Evolutionary conservation across 2,329 filamentous ascomycete genomes (phyloP).

Genomic region (Phaeoacremonium minimum): DNA sequence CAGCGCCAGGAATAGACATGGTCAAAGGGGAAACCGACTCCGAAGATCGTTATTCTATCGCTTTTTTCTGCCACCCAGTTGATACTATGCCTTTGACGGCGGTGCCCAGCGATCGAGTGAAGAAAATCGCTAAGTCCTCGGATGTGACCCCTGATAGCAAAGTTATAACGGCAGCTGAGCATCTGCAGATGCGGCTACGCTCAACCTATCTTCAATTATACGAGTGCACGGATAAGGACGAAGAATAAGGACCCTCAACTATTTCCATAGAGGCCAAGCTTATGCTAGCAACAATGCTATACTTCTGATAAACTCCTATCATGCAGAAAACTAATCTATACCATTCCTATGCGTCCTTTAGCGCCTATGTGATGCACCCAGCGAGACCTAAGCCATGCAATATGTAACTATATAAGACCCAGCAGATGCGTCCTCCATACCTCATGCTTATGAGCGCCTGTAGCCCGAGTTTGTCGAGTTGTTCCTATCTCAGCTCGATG

Average conservation of each 20-base stretch:
- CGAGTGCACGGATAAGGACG: constrained; percentile 14
- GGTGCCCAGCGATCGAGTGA: constrained; percentile 57
- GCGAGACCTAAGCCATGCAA: no score
- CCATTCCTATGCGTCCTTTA: no score
- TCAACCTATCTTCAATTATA: constrained; percentile 57
- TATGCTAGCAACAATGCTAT: constrained; percentile 1
- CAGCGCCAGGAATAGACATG: constrained; percentile 31
- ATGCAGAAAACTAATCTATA: no score
- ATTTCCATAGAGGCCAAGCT: not conserved
- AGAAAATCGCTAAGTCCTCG: constrained; percentile 9
- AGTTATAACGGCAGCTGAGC: constrained; percentile 60
- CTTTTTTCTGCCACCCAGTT: constrained; percentile 64
- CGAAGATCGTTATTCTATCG: constrained; percentile 60
- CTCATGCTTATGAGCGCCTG: constrained; percentile 8
- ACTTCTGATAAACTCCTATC: constrained; percentile 1
- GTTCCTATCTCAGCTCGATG: constrained; percentile 12
- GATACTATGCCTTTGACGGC: constrained; percentile 46
- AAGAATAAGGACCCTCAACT: constrained; percentile 3
- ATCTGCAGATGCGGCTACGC: constrained; percentile 56
- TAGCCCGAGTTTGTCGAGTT: constrained; percentile 4
- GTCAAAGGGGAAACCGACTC: constrained; percentile 39
- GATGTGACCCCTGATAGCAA: constrained; percentile 43
- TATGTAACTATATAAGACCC: constrained; percentile 14
- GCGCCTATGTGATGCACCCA: no score
- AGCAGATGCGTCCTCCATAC: constrained; percentile 19